Evolutionary conservation across 1,139 yeast species (phyloP).

Genomic region (Pneumocystis murina): DNA sequence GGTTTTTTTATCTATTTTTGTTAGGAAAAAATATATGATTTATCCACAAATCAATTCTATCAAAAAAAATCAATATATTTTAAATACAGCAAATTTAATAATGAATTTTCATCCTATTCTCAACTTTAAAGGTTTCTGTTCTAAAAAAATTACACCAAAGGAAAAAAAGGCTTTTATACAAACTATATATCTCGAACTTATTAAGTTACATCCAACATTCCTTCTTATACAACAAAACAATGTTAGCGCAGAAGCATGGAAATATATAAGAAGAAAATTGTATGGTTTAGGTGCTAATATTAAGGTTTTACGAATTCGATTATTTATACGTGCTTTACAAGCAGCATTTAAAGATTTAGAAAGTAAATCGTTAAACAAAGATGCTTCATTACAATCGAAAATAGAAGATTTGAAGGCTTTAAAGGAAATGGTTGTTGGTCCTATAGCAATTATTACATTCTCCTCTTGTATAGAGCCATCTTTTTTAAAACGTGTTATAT

Average conservation of each 20-base stretch:
- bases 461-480: neutral
- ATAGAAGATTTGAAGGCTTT: neutral
- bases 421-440: neutral
- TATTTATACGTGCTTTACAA: neutral
- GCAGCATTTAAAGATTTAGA: neutral
- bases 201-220: neutral
- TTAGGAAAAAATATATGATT: neutral
- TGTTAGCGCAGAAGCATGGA: neutral
- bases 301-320: neutral
- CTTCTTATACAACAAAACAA: neutral
- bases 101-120: neutral
- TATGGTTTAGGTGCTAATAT: neutral
- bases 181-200: neutral
- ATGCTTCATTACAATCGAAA: neutral
- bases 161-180: neutral
- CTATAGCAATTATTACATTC: neutral
- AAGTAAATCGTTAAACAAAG: neutral
- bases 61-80: neutral
- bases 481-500: neutral
- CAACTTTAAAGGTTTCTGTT: neutral
- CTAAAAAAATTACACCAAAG: neutral
- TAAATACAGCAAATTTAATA: neutral
- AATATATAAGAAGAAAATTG: neutral
- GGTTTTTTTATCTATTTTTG: neutral
- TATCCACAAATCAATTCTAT: neutral